Conservation (phyloP, 225 moss, liverwort and hornwort species). For the Rhytidiadelphus loreus region DNA sequence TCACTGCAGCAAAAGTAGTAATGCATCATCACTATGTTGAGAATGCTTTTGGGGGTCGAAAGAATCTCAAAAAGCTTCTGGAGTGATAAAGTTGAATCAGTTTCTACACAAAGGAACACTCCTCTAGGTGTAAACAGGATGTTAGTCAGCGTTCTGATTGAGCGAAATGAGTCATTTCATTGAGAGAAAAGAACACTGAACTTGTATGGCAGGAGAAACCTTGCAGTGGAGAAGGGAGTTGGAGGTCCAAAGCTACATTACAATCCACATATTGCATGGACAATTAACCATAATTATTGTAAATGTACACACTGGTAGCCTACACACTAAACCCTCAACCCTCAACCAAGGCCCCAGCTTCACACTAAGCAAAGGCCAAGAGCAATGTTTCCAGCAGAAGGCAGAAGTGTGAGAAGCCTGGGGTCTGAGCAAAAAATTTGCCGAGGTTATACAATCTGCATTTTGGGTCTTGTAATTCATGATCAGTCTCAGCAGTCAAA, state of each 20-base stretch:
- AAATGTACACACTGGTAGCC: no score
- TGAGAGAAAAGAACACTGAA: neutral
- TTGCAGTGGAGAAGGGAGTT: neutral
- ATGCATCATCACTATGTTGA: neutral
- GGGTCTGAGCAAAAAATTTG: neutral
- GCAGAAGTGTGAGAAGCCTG: neutral
- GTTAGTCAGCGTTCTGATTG: neutral
- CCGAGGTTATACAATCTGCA: neutral
- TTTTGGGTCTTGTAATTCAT: neutral
- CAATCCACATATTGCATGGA: neutral
- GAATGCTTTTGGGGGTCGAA: neutral
- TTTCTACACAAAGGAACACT: neutral
- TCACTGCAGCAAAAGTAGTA: neutral
- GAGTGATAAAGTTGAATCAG: neutral
- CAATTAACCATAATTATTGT: neutral
- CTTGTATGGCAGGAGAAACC: rapidly evolving
- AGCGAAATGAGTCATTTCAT: neutral
- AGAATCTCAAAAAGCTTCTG: neutral
- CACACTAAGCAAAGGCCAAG: neutral
- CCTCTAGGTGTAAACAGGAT: neutral
- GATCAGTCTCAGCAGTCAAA: neutral
- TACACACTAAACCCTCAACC: neutral
- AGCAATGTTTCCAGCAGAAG: neutral
- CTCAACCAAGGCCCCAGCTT: neutral
- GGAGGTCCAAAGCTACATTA: neutral